phyloP scores from a whole-genome alignment of 139 green algal species.

The Tetraselmis chui region DNA sequence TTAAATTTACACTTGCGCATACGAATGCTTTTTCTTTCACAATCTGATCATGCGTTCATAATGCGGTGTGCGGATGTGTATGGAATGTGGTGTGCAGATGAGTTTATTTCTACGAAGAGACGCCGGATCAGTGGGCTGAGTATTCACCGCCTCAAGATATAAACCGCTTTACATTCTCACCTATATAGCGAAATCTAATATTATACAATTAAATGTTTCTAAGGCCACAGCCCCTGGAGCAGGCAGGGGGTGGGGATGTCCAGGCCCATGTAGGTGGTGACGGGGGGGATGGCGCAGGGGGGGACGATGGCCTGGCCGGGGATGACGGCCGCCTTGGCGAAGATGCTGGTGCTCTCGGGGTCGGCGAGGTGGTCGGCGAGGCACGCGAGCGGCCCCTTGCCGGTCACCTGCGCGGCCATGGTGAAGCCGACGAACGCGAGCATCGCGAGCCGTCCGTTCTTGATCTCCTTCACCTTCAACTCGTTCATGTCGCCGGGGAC shows the following conservation, averaged over 20 bases:
- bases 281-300: slow-evolving; percentile 52
- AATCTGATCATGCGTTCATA: no score
- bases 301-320: slow-evolving; percentile 44
- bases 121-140: no score
- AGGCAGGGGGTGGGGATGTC: slow-evolving; percentile 68
- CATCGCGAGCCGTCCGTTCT: slow-evolving; percentile 78
- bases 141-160: no score
- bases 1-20: no score
- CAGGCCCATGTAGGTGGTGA: slow-evolving; percentile 25
- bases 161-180: no score
- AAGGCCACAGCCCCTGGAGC: slow-evolving; percentile 51
- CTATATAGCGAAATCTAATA: no score
- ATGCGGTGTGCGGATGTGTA: no score
- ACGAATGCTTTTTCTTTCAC: no score
- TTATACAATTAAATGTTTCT: no score
- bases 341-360: slow-evolving; percentile 66
- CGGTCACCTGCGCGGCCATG: slow-evolving; percentile 56
- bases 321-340: slow-evolving; percentile 44
- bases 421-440: slow-evolving; percentile 56
- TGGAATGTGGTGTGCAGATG: no score
- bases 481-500: slow-evolving; percentile 61
- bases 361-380: slow-evolving; percentile 66
- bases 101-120: no score
- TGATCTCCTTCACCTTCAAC: no score
- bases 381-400: slow-evolving; percentile 57